phyloP scores from a whole-genome alignment of 257 asterid genomes.

The Euphrasia confusa region DNA sequence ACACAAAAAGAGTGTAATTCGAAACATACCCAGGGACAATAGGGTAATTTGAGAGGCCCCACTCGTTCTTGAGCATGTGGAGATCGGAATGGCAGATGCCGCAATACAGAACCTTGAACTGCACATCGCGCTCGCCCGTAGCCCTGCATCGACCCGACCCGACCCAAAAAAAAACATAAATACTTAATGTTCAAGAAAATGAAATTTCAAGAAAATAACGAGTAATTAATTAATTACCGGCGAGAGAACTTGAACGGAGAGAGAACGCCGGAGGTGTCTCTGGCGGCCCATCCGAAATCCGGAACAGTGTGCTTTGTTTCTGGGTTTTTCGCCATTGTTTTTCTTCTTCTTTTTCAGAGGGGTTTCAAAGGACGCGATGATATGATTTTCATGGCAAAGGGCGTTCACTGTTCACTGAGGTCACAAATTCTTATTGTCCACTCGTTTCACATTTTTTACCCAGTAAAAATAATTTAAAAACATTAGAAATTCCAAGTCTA shows the following conservation, averaged over 20 bases:
- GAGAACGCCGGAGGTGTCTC: slow-evolving; percentile 47
- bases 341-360: not conserved
- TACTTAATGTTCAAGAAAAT: no score
- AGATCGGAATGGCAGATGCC: slow-evolving; percentile 45
- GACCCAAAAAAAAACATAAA: no score
- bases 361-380: no score
- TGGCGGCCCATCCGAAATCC: slow-evolving; percentile 63
- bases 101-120: slow-evolving; percentile 39
- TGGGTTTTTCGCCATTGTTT: not conserved
- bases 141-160: slow-evolving; percentile 24
- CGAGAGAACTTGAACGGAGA: slow-evolving; percentile 51
- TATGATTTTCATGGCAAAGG: no score
- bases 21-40: slow-evolving; percentile 42
- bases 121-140: slow-evolving; percentile 37
- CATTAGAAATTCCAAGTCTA: no score
- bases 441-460: no score
- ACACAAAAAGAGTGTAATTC: no score
- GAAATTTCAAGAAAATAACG: not conserved
- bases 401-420: no score
- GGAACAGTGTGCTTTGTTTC: not conserved
- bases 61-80: slow-evolving; percentile 35
- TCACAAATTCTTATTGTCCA: no score
- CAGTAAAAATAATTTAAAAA: no score
- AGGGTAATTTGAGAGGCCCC: slow-evolving; percentile 43
- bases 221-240: slow-evolving; percentile 29